Evolutionary conservation across 2,329 filamentous ascomycete species (phyloP).

Genomic region (Fusarium annulatum): DNA sequence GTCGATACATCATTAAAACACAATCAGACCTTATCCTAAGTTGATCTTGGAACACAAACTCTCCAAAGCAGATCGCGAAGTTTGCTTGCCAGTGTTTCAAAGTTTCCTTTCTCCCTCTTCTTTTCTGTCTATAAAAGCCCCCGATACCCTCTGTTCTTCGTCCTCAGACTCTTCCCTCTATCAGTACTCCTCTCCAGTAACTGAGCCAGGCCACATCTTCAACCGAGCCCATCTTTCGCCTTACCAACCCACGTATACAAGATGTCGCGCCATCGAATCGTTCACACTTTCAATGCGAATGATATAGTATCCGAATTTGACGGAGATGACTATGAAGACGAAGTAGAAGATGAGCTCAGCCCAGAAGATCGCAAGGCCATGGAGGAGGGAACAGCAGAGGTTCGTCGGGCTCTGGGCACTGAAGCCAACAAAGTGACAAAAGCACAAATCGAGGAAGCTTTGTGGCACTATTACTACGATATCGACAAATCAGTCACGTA

Average conservation of each 20-base stretch:
- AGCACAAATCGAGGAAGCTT: constrained; percentile 82
- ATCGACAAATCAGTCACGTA: constrained; percentile 86
- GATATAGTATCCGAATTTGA: constrained; percentile 62
- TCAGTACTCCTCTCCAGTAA: not conserved
- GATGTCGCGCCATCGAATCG: constrained; percentile 45
- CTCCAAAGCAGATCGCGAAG: not conserved
- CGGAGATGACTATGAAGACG: constrained; percentile 57
- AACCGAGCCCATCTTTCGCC: not conserved
- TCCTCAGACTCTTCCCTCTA: not conserved
- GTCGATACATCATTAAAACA: constrained; percentile 25
- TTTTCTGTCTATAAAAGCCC: not conserved
- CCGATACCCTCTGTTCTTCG: not conserved
- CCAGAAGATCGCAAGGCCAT: constrained; percentile 64
- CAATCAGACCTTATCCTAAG: constrained; percentile 1
- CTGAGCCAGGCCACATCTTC: not conserved
- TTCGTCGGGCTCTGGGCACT: constrained; percentile 72
- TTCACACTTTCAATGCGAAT: constrained; percentile 61
- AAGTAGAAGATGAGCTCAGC: constrained; percentile 59
- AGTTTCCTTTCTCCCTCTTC: not conserved
- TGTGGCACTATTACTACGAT: constrained; percentile 98
- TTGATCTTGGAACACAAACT: not conserved
- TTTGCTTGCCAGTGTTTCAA: not conserved
- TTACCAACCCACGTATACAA: not conserved
- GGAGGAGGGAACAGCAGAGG: constrained; percentile 72
- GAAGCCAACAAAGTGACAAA: constrained; percentile 66